These are phyloP conservation scores for Aspergillus awamori DNA, from an alignment of 2,329 filamentous ascomycete species.

Conservation along the genomic window DNA sequence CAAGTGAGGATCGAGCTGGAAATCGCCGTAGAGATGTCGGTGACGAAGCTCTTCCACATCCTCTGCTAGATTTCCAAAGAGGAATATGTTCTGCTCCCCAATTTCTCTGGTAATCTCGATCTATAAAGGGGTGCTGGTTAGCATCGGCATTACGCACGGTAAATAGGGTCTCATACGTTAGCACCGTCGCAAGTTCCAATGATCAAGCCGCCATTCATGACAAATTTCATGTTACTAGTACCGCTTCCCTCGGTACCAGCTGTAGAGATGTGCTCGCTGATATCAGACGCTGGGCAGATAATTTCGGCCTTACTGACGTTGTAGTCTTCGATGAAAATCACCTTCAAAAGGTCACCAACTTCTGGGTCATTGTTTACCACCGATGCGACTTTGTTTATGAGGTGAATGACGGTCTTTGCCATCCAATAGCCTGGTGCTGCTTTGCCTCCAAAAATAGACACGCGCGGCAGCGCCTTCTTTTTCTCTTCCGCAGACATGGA, in stretches of 20 bases:
- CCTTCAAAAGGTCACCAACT: conserved; percentile 91
- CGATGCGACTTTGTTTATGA: conserved; percentile 86
- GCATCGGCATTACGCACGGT: neutral
- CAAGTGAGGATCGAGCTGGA: conserved; percentile 76
- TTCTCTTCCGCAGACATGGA: conserved; percentile 77
- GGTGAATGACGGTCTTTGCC: conserved; percentile 98
- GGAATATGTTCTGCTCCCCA: conserved; percentile 95
- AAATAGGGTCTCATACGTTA: conserved; percentile 66
- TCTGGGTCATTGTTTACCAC: conserved; percentile 93
- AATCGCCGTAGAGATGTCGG: conserved; percentile 78
- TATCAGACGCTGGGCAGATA: conserved; percentile 89
- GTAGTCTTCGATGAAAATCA: conserved; percentile 97
- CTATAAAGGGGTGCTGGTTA: conserved; percentile 44
- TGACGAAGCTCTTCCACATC: conserved; percentile 96
- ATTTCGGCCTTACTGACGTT: conserved; percentile 99
- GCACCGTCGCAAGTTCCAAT: conserved; percentile 98
- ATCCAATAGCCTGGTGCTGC: conserved; percentile 99
- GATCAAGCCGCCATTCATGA: conserved; percentile 93
- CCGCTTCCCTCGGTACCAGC: conserved; percentile 88
- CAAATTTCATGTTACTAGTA: conserved; percentile 99
- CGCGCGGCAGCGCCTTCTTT: conserved; percentile 83
- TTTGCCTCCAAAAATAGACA: conserved; percentile 97
- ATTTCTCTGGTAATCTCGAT: conserved; percentile 98
- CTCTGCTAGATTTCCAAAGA: conserved; percentile 94
- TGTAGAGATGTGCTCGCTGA: conserved; percentile 98